Base-by-base conservation (phyloP, 139 green algal species). In the Chlorella vulgaris region DNA sequence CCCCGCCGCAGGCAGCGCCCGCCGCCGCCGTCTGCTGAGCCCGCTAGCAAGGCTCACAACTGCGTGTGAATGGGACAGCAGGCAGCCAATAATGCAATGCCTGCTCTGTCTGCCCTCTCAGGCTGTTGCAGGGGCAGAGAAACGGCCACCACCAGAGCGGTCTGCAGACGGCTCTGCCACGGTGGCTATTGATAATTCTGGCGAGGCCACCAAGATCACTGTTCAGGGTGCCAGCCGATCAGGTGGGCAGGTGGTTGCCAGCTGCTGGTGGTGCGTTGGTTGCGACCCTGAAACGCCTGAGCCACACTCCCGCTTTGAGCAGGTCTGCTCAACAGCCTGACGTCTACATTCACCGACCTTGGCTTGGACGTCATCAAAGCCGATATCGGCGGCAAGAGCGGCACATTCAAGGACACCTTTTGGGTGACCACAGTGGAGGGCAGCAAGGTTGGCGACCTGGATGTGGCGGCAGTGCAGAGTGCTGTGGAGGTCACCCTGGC, bases 251-350 rank as follows among this genome's bases (percentile, higher is more conserved):
- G 55, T 35, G 67, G 38, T 21, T 26, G 8, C 22, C 5, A 22
- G 28, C 19, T n/a, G n/a, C n/a, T n/a, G n/a, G n/a, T n/a, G n/a
- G n/a, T n/a, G n/a, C n/a, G n/a, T n/a, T n/a, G n/a, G n/a, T n/a
- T n/a, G n/a, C n/a, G n/a, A n/a, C n/a, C n/a, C n/a, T n/a, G n/a
- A n/a, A n/a, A n/a, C n/a, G n/a, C n/a, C n/a, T n/a, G n/a, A n/a
- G n/a, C n/a, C n/a, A n/a, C n/a, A n/a, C n/a, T n/a, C n/a, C 36
- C 55, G 61, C 29, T n/a, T 47, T n/a, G n/a, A n/a, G 63, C 69
- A 83, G 95, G 95, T 26, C 81, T 98, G 39, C 87, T 98, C 42
- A 91, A 81, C 28, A 75, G 88, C 1, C 79, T 98, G 31, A 92
- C 88, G 26, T 82, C 81, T 33, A 91, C 89, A 15, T 94, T 98